A percentile compares a stretch with the other conserved stretches of the same genome.
These are phyloP conservation scores for Pseudocercospora eumusae DNA, from an alignment of 2,329 filamentous ascomycete genomes.

Conservation along the genomic window DNA sequence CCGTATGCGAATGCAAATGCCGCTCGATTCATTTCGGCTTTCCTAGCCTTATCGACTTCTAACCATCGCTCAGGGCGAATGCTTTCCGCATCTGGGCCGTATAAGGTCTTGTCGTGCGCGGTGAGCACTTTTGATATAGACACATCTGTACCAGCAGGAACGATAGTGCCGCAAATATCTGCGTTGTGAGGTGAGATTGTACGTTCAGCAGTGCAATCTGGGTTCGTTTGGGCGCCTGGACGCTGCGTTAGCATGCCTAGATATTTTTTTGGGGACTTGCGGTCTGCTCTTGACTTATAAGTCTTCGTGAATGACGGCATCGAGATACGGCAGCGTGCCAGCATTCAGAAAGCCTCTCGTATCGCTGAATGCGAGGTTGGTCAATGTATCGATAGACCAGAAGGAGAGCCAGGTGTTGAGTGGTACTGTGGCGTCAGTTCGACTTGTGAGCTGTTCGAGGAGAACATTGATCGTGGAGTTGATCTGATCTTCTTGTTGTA, in stretches of 20 bases:
- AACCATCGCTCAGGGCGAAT: slow-evolving; percentile 55
- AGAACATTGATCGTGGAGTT: slow-evolving; percentile 14
- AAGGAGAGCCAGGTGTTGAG: slow-evolving; percentile 18
- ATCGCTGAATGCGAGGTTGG: slow-evolving; percentile 21
- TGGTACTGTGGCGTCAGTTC: neutral
- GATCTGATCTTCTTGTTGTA: slow-evolving; percentile 22
- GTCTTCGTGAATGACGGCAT: slow-evolving; percentile 18
- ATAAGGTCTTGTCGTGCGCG: slow-evolving; percentile 41
- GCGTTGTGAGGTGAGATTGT: slow-evolving; percentile 12
- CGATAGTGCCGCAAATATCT: slow-evolving; percentile 34
- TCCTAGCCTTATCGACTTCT: slow-evolving; percentile 36
- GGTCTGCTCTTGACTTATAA: slow-evolving; percentile 11
- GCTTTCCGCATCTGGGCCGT: slow-evolving; percentile 43
- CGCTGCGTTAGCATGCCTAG: neutral
- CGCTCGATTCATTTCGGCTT: slow-evolving; percentile 46
- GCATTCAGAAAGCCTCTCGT: slow-evolving; percentile 12
- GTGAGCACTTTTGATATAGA: slow-evolving; percentile 46
- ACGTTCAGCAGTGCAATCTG: slow-evolving; percentile 17
- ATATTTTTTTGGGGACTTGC: neutral
- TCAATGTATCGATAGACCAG: slow-evolving; percentile 22
- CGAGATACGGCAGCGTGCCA: slow-evolving; percentile 20
- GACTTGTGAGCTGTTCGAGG: slow-evolving; percentile 11
- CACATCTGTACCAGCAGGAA: slow-evolving; percentile 51
- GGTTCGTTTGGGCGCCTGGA: slow-evolving; percentile 13
- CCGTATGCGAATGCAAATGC: slow-evolving; percentile 50